Conservation (phyloP, 257 asterid genomes). For the Lavandula angustifolia region DNA sequence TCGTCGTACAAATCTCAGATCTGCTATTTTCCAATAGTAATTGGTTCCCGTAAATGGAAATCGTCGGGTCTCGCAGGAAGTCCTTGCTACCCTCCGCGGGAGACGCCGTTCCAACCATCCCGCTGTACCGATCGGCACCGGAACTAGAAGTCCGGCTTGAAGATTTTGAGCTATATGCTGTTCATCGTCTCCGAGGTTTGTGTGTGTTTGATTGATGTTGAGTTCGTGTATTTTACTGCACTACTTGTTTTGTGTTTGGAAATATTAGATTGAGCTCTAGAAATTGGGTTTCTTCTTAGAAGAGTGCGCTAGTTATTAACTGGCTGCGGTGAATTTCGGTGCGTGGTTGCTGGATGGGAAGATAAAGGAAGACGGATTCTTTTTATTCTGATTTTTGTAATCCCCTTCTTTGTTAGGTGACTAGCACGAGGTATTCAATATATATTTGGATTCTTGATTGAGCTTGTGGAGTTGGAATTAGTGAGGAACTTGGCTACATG, state of each 20-base stretch:
- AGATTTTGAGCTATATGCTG: slow-evolving; percentile 87
- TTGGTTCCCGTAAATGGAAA: slow-evolving; percentile 50
- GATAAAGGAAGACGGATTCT: too few relatives aligned
- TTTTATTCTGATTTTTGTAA: too few relatives aligned
- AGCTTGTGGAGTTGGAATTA: not conserved
- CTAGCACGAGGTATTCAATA: too few relatives aligned
- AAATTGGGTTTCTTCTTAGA: not conserved
- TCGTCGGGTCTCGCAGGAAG: slow-evolving; percentile 53
- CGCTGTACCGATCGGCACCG: slow-evolving; percentile 86
- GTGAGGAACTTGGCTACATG: slow-evolving; percentile 1
- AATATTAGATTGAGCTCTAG: slow-evolving; percentile 12
- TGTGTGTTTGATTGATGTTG: not conserved
- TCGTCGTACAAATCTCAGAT: slow-evolving; percentile 1
- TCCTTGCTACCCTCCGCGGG: slow-evolving; percentile 30
- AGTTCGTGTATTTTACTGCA: not conserved
- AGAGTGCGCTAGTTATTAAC: too few relatives aligned
- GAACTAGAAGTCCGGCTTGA: slow-evolving; percentile 84
- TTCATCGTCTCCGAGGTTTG: slow-evolving; percentile 88
- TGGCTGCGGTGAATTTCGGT: too few relatives aligned
- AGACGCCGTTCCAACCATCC: slow-evolving; percentile 46
- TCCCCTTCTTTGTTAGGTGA: too few relatives aligned
- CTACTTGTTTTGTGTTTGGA: slow-evolving; percentile 6
- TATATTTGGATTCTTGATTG: not conserved
- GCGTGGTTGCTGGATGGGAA: too few relatives aligned
- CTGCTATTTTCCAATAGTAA: not conserved